Conservation (phyloP, 495 filamentous ascomycete species). For the Penicillium paradoxum region DNA sequence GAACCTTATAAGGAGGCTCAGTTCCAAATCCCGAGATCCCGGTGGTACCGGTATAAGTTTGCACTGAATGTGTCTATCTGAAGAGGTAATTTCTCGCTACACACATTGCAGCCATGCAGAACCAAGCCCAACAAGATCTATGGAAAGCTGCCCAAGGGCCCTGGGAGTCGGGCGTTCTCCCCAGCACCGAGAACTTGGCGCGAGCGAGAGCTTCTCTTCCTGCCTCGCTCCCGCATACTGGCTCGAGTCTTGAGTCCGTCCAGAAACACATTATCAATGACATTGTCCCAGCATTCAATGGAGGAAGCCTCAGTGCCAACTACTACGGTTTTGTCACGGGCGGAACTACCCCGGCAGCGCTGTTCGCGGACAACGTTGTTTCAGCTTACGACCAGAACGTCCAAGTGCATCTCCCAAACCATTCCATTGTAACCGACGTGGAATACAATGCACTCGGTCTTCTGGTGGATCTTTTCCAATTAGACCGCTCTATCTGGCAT, state of each 20-base stretch:
- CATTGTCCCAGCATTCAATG: conserved; percentile 63
- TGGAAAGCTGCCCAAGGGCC: conserved; percentile 33
- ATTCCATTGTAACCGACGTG: conserved; percentile 68
- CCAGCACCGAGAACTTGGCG: conserved; percentile 26
- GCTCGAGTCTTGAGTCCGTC: conserved; percentile 41
- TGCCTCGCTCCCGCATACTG: conserved; percentile 33
- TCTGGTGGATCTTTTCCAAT: conserved; percentile 59
- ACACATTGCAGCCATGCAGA: conserved; percentile 17
- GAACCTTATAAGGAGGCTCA: conserved; percentile 3
- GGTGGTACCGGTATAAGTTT: no score
- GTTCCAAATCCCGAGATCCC: conserved; percentile 18
- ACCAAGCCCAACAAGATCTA: conserved; percentile 25
- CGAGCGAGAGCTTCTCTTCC: conserved; percentile 39
- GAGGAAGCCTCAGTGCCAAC: conserved; percentile 52
- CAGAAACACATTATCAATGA: conserved; percentile 51
- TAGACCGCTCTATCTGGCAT: conserved; percentile 49
- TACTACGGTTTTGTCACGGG: conserved; percentile 93
- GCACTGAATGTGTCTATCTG: no score
- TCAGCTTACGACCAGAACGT: conserved; percentile 77
- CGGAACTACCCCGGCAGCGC: conserved; percentile 71
- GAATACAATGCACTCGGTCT: conserved; percentile 67
- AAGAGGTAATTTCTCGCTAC: no score
- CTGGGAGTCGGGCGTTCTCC: conserved; percentile 33
- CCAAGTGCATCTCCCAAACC: conserved; percentile 72
- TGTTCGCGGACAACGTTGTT: conserved; percentile 78